phyloP scores from a whole-genome alignment of 108 stramenopile species.

The Parietichytrium sp. region DNA sequence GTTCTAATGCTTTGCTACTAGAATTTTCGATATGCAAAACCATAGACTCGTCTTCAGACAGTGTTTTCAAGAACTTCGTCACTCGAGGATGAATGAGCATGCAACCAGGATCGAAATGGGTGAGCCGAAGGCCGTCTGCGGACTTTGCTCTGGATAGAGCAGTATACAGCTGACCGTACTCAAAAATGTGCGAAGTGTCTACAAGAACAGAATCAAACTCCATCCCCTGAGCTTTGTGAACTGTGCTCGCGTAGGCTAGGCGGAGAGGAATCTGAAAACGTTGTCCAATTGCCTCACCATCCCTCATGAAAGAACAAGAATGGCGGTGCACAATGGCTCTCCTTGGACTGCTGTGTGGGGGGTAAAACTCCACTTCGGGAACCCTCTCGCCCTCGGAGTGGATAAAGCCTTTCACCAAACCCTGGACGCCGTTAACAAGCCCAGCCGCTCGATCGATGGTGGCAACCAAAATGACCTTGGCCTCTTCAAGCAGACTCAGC shows the following conservation, averaged over 20 bases:
- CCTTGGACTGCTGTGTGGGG: background rate
- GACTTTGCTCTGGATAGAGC: background rate
- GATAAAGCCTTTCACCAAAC: background rate
- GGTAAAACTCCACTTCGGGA: background rate
- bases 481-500: background rate
- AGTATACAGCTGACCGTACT: background rate
- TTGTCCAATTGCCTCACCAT: background rate
- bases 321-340: background rate
- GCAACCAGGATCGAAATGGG: no score
- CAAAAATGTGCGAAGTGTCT: background rate
- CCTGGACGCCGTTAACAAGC: background rate
- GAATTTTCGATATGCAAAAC: no score
- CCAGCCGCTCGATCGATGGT: background rate
- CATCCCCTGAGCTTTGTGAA: conserved; percentile 20
- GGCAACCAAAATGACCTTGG: background rate
- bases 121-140: no score
- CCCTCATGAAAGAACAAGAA: background rate
- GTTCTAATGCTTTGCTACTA: no score
- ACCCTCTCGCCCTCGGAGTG: background rate
- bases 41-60: no score
- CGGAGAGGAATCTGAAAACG: background rate
- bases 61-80: no score
- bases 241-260: background rate
- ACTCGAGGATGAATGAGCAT: no score
- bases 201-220: background rate